Percentiles rank a stretch among this genome's conserved stretches.
Evolutionary conservation across 805 yeast genomes (phyloP).

Genomic region (Priceomyces haplophilus): DNA sequence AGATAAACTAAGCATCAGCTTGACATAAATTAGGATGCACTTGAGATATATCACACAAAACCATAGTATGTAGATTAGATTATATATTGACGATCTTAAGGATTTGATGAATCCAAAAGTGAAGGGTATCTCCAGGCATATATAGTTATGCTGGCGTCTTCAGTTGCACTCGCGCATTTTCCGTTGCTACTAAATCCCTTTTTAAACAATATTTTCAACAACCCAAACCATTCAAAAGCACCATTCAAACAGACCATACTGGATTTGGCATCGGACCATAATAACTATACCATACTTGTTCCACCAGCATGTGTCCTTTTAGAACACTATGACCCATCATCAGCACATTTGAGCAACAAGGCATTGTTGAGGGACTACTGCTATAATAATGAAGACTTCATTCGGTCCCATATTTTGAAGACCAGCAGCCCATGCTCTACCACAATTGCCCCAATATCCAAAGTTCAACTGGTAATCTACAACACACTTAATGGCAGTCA

Average conservation of each 20-base stretch:
- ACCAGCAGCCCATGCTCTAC: slow-evolving; percentile 23
- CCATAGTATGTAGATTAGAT: not conserved
- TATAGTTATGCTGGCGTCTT: not conserved
- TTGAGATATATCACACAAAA: not conserved
- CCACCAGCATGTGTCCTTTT: slow-evolving; percentile 55
- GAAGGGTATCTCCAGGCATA: not conserved
- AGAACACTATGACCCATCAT: slow-evolving; percentile 27
- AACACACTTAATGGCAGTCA: slow-evolving; percentile 56
- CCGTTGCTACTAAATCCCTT: slow-evolving; percentile 62
- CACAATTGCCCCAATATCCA: slow-evolving; percentile 24
- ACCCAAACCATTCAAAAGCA: slow-evolving; percentile 43
- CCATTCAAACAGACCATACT: slow-evolving; percentile 47
- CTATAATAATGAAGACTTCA: slow-evolving; percentile 52
- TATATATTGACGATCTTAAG: not conserved
- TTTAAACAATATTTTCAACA: slow-evolving; percentile 63
- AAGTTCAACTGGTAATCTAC: slow-evolving; percentile 41
- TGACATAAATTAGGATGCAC: too few relatives aligned
- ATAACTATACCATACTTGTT: slow-evolving; percentile 57
- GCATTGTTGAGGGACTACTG: slow-evolving; percentile 50
- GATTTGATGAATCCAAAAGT: not conserved
- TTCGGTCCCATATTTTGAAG: slow-evolving; percentile 58
- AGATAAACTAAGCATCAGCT: too few relatives aligned
- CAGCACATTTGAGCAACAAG: slow-evolving; percentile 19
- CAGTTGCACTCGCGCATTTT: slow-evolving; percentile 30
- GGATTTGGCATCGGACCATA: slow-evolving; percentile 42